phyloP scores from a whole-genome alignment of 83 land plant genomes.

The Thuja plicata region DNA sequence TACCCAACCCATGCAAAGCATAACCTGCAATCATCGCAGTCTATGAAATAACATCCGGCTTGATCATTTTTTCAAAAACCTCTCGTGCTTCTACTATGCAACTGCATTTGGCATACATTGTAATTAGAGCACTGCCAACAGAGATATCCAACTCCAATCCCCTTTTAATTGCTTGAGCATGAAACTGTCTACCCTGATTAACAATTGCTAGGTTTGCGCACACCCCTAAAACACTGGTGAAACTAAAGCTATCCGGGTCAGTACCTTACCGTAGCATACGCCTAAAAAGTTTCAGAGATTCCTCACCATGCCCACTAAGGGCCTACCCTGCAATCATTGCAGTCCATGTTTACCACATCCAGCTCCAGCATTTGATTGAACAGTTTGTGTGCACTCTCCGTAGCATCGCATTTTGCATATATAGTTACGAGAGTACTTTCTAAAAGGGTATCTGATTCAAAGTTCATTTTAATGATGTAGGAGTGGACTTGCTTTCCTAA shows the following conservation, averaged over 20 bases:
- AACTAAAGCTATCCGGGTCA: slow-evolving; percentile 64
- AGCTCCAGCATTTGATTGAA: slow-evolving; percentile 34
- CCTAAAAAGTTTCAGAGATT: slow-evolving; percentile 51
- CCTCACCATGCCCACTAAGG: slow-evolving; percentile 42
- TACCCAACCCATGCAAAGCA: slow-evolving; percentile 48
- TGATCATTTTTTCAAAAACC: slow-evolving; percentile 36
- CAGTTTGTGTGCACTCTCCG: slow-evolving; percentile 35
- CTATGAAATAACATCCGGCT: slow-evolving; percentile 54
- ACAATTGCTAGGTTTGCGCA: slow-evolving; percentile 58
- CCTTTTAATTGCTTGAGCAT: slow-evolving; percentile 55
- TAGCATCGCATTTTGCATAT: slow-evolving; percentile 52
- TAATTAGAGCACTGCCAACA: slow-evolving; percentile 51
- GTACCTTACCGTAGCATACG: slow-evolving; percentile 48
- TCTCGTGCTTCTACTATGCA: slow-evolving; percentile 35
- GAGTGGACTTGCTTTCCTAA: slow-evolving; percentile 54
- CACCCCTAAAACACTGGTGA: slow-evolving; percentile 61
- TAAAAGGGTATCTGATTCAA: slow-evolving; percentile 40
- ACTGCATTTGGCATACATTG: slow-evolving; percentile 65
- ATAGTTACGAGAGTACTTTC: slow-evolving; percentile 50
- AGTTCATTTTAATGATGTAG: slow-evolving; percentile 26
- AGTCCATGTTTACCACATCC: slow-evolving; percentile 63
- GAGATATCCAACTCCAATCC: slow-evolving; percentile 46
- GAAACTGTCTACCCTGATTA: slow-evolving; percentile 66
- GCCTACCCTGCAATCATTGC: slow-evolving; percentile 70
- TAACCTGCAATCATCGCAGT: slow-evolving; percentile 66